phyloP scores from a whole-genome alignment of 306 rosid genomes.

The Hylodesmum podocarpum region DNA sequence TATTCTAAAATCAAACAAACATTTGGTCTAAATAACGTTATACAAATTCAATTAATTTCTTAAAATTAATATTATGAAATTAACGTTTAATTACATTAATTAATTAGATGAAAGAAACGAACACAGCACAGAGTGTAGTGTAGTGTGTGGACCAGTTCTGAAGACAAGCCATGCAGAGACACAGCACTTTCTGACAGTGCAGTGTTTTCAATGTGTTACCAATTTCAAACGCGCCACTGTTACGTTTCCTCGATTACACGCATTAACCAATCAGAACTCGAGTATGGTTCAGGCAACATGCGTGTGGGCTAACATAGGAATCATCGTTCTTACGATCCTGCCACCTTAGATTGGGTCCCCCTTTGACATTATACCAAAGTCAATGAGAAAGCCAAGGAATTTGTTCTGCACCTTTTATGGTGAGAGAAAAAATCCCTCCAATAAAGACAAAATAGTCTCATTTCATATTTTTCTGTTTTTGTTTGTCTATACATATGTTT shows the following conservation, averaged over 20 bases:
- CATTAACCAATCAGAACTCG: neutral
- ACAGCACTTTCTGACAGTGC: neutral
- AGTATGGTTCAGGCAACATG: neutral
- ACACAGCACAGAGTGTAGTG: neutral
- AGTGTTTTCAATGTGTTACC: neutral
- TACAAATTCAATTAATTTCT: too few relatives aligned
- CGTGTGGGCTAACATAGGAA: neutral
- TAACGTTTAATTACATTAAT: too few relatives aligned
- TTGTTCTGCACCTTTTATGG: slow-evolving; percentile 1
- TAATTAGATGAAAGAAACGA: neutral
- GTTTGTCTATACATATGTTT: too few relatives aligned
- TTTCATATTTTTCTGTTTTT: neutral
- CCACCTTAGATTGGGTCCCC: slow-evolving; percentile 26
- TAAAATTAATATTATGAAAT: too few relatives aligned
- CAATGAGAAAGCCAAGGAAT: slow-evolving; percentile 40
- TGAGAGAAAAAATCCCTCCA: neutral
- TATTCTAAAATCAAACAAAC: too few relatives aligned
- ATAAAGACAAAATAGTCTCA: neutral
- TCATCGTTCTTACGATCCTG: slow-evolving; percentile 19
- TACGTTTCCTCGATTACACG: neutral
- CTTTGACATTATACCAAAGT: slow-evolving; percentile 39
- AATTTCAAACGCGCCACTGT: neutral
- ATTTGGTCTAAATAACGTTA: too few relatives aligned
- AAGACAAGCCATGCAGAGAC: neutral
- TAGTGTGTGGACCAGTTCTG: neutral